Conservation (phyloP, 331 rosid species). For the Dryas integrifolia region DNA sequence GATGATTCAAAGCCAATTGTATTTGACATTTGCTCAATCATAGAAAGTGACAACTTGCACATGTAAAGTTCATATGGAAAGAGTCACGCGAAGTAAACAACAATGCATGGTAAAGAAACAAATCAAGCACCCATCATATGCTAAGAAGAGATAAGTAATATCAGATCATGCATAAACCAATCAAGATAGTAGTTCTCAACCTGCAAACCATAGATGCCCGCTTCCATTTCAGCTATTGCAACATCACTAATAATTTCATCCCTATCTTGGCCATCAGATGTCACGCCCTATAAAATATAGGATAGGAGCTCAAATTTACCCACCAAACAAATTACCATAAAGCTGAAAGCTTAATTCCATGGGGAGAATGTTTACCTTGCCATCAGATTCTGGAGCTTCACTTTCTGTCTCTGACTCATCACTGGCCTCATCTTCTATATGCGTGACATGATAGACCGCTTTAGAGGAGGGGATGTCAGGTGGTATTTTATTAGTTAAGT, state of each 20-base stretch:
- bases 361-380: conserved; percentile 47
- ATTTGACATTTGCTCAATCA: too few relatives aligned
- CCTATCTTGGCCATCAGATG: conserved; percentile 33
- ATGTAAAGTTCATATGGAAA: conserved; percentile 5
- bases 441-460: conserved; percentile 41
- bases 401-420: conserved; percentile 36
- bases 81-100: conserved; percentile 5
- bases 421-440: conserved; percentile 41
- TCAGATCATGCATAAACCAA: conserved; percentile 19
- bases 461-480: conserved; percentile 38
- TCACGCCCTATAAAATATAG: conserved; percentile 43
- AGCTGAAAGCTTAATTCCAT: conserved; percentile 15
- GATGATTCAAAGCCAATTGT: too few relatives aligned
- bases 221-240: conserved; percentile 58
- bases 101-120: not conserved
- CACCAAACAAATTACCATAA: conserved; percentile 14
- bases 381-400: conserved; percentile 36
- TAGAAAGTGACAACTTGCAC: not conserved
- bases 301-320: conserved; percentile 15
- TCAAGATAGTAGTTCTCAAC: conserved; percentile 37
- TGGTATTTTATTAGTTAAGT: conserved; percentile 34
- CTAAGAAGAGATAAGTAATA: conserved; percentile 6
- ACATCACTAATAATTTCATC: conserved; percentile 46
- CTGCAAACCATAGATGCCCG: conserved; percentile 83
- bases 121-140: conserved; percentile 12